phyloP scores from a whole-genome alignment of 345 rosid genomes.

The Citrus medica region DNA sequence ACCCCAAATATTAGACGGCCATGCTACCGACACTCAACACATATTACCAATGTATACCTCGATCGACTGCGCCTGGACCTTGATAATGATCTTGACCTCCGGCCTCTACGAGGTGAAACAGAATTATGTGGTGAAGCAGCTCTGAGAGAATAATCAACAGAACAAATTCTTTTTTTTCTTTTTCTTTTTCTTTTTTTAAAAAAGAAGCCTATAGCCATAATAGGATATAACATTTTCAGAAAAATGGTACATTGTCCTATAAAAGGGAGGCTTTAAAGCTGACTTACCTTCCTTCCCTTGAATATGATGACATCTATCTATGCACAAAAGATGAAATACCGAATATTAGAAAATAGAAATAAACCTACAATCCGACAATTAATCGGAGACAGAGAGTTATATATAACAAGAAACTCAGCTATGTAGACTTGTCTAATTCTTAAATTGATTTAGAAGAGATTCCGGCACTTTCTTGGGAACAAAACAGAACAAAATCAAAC shows the following conservation, averaged over 20 bases:
- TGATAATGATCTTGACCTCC: conserved; percentile 44
- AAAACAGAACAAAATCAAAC: neutral
- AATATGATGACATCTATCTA: conserved; percentile 43
- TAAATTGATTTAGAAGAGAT: neutral
- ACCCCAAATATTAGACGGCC: neutral
- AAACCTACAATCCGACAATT: neutral
- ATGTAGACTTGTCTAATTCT: neutral
- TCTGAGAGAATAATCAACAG: conserved; percentile 24
- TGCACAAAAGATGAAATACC: neutral
- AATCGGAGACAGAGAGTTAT: neutral
- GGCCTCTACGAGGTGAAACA: conserved; percentile 33
- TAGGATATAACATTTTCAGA: neutral
- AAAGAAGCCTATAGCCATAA: neutral
- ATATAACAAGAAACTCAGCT: neutral
- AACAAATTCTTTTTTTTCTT: too few species aligned
- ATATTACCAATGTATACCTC: conserved; percentile 21
- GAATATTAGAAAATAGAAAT: neutral
- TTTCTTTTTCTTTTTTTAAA: too few species aligned
- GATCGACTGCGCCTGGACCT: conserved; percentile 54
- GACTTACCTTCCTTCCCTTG: conserved; percentile 55
- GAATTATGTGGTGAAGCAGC: conserved; percentile 37
- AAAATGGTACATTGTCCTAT: neutral
- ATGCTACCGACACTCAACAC: neutral
- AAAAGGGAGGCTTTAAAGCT: neutral
- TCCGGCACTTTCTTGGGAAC: neutral